A percentile compares a stretch with the other conserved stretches of the same genome.
These are phyloP conservation scores for Polytrichum formosum DNA, from an alignment of 225 moss, liverwort and hornwort species.

Conservation along the genomic window DNA sequence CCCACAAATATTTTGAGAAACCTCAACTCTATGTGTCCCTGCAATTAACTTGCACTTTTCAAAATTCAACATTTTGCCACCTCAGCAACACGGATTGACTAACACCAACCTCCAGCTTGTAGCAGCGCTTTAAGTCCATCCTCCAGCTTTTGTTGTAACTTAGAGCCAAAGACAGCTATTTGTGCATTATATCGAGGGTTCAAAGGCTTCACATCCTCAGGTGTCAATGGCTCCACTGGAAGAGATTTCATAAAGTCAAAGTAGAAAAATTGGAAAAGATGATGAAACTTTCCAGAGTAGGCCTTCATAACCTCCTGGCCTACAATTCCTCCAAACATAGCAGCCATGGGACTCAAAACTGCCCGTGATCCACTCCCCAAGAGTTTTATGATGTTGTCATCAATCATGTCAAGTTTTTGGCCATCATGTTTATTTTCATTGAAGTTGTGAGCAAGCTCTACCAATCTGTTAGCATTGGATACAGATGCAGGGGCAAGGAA, in stretches of 20 bases:
- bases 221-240: constrained; percentile 49
- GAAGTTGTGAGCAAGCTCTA: too few relatives aligned
- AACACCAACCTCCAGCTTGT: too few relatives aligned
- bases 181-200: constrained; percentile 85
- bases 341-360: constrained; percentile 93
- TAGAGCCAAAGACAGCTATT: constrained; percentile 79
- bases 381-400: constrained; percentile 57
- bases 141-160: constrained; percentile 71
- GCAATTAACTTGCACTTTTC: too few relatives aligned
- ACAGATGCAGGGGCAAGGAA: constrained; percentile 67
- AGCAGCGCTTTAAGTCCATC: constrained; percentile 8
- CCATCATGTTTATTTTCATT: constrained; percentile 56
- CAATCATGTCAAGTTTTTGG: constrained; percentile 58
- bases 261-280: constrained; percentile 90
- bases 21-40: too few relatives aligned
- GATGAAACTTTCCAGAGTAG: constrained; percentile 94
- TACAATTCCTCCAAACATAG: constrained; percentile 98
- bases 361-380: constrained; percentile 85
- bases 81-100: too few relatives aligned
- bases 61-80: too few relatives aligned
- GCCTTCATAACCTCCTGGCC: constrained; percentile 98
- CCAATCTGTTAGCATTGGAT: constrained; percentile 46
- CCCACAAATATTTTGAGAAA: too few relatives aligned
- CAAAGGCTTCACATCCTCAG: constrained; percentile 79
- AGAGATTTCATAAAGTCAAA: constrained; percentile 93